These are phyloP conservation scores for Lecanicillium sp. DNA, from an alignment of 2,329 filamentous ascomycete species.

Conservation along the genomic window DNA sequence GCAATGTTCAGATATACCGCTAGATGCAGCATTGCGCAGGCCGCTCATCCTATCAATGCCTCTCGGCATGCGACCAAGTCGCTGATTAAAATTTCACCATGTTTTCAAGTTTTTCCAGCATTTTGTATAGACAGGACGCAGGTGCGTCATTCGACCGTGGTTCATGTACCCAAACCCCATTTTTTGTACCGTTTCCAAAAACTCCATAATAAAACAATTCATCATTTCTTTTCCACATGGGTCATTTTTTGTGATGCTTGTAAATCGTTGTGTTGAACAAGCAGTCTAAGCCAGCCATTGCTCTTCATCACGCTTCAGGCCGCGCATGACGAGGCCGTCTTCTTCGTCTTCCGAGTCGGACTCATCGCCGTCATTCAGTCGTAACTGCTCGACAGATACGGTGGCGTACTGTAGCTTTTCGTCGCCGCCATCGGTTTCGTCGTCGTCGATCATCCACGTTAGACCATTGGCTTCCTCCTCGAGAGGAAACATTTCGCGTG, in stretches of 20 bases:
- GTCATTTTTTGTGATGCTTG: conserved; percentile 2
- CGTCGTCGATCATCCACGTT: conserved; percentile 76
- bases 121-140: conserved; percentile 5
- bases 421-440: conserved; percentile 33
- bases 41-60: not conserved
- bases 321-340: conserved; percentile 53
- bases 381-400: conserved; percentile 33
- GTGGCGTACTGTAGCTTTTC: conserved; percentile 30
- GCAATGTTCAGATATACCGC: not conserved
- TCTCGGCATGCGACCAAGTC: not conserved
- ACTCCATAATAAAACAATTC: conserved; percentile 11
- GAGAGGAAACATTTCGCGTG: conserved; percentile 84
- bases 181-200: conserved; percentile 7
- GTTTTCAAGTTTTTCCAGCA: not conserved
- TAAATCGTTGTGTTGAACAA: not conserved
- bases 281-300: conserved; percentile 48
- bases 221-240: conserved; percentile 11
- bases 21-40: not conserved
- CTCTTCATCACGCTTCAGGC: conserved; percentile 51
- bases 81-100: not conserved
- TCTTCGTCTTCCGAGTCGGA: conserved; percentile 48
- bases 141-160: not conserved
- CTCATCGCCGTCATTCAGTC: conserved; percentile 36
- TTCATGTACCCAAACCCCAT: not conserved
- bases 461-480: conserved; percentile 92